phyloP scores from a whole-genome alignment of 2,329 filamentous ascomycete genomes.

The Pseudopyricularia javanii region DNA sequence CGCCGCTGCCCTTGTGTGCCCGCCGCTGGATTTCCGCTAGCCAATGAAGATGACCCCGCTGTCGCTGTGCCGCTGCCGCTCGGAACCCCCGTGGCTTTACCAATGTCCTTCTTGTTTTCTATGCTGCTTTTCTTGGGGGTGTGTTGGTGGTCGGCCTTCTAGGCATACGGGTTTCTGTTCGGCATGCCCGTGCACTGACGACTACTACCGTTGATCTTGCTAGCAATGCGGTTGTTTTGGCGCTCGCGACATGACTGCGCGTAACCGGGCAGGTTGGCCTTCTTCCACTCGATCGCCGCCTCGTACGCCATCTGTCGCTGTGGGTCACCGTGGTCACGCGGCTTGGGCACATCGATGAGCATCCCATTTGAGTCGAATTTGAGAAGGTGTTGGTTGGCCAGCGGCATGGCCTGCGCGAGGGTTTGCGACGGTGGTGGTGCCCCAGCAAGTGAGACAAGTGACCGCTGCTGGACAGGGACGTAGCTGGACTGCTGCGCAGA shows the following conservation, averaged over 20 bases:
- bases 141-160: neutral
- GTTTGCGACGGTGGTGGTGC: neutral
- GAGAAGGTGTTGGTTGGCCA: conserved; percentile 2
- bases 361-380: neutral
- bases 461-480: neutral
- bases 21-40: neutral
- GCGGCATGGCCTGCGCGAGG: neutral
- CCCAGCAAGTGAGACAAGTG: neutral
- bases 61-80: neutral
- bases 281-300: conserved; percentile 34
- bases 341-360: conserved; percentile 17
- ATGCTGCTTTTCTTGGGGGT: neutral
- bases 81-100: neutral
- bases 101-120: neutral
- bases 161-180: neutral
- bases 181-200: neutral
- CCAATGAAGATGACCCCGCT: neutral
- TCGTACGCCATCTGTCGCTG: conserved; percentile 32
- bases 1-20: neutral
- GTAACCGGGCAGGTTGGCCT: conserved; percentile 33
- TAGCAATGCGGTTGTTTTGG: conserved; percentile 19
- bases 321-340: conserved; percentile 23
- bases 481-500: neutral
- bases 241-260: conserved; percentile 30
- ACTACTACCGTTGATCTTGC: neutral